These are phyloP conservation scores for Krasilnikovozyma curviuscula DNA, from an alignment of 768 basidiomycete genomes.

Conservation along the genomic window DNA sequence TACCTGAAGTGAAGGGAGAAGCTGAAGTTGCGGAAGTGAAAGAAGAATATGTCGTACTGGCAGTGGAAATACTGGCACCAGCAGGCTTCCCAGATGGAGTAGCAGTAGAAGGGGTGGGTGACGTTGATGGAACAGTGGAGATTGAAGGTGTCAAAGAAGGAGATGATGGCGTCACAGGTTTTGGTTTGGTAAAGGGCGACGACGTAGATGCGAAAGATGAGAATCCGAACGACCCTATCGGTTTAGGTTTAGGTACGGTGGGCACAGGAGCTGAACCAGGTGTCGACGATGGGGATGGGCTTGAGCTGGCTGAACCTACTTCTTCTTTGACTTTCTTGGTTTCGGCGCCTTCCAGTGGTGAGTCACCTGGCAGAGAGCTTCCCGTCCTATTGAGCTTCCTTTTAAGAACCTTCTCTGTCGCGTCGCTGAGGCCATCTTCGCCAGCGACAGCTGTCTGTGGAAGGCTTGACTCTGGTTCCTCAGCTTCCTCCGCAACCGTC, in stretches of 20 bases:
- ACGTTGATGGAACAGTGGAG: background rate
- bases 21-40: conserved; percentile 1
- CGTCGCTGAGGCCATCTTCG: background rate
- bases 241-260: no score
- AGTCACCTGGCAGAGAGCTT: background rate
- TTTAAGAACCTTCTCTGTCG: conserved; percentile 4
- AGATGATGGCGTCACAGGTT: background rate
- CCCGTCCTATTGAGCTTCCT: conserved; percentile 4
- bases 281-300: background rate
- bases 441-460: background rate
- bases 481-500: background rate
- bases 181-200: background rate
- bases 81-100: background rate
- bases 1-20: conserved; percentile 2
- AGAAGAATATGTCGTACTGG: conserved; percentile 1
- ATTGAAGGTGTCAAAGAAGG: background rate
- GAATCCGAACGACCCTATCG: conserved; percentile 1
- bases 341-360: background rate
- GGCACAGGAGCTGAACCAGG: background rate
- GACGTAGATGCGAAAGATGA: background rate
- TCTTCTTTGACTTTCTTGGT: conserved; percentile 11
- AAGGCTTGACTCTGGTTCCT: background rate
- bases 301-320: no score
- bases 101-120: background rate
- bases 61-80: no score